These are phyloP conservation scores for Gremmenia infestans DNA, from an alignment of 2,329 filamentous ascomycete species.

Conservation along the genomic window DNA sequence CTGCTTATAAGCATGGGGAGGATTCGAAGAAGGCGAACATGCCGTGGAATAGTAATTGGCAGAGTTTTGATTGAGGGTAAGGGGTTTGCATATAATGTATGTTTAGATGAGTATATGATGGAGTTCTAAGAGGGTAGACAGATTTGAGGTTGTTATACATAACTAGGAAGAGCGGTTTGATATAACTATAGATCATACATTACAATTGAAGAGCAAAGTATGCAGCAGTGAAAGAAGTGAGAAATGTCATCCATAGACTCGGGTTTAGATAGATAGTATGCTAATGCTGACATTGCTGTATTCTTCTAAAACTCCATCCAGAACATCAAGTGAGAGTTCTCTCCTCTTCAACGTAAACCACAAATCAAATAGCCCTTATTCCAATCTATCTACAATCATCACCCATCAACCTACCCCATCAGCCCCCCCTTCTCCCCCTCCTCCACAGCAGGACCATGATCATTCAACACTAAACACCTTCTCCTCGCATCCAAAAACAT, in stretches of 20 bases:
- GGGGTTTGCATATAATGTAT: neutral
- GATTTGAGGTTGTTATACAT: neutral
- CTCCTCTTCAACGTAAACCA: too few species aligned
- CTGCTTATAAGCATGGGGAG: constrained; percentile 54
- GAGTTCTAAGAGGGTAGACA: neutral
- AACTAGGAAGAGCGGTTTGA: neutral
- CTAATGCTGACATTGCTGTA: too few species aligned
- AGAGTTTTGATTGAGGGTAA: constrained; percentile 19
- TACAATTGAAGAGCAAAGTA: neutral
- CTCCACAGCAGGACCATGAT: neutral
- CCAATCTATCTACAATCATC: too few species aligned
- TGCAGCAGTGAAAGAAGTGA: too few species aligned
- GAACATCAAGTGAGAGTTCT: too few species aligned
- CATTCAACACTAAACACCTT: constrained; percentile 17
- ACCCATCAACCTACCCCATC: constrained; percentile 7
- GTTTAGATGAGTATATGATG: neutral
- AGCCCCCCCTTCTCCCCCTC: constrained; percentile 10
- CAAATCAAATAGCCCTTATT: too few species aligned
- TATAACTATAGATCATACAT: neutral
- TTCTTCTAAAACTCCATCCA: too few species aligned
- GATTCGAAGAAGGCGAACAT: constrained; percentile 27
- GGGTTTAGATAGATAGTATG: too few species aligned
- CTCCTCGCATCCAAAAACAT: constrained; percentile 36
- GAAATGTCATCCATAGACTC: too few species aligned
- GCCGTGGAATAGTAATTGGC: constrained; percentile 29